Base-by-base conservation (phyloP, 1,284 basidiomycete genomes). In the Schizopora paradoxa region DNA sequence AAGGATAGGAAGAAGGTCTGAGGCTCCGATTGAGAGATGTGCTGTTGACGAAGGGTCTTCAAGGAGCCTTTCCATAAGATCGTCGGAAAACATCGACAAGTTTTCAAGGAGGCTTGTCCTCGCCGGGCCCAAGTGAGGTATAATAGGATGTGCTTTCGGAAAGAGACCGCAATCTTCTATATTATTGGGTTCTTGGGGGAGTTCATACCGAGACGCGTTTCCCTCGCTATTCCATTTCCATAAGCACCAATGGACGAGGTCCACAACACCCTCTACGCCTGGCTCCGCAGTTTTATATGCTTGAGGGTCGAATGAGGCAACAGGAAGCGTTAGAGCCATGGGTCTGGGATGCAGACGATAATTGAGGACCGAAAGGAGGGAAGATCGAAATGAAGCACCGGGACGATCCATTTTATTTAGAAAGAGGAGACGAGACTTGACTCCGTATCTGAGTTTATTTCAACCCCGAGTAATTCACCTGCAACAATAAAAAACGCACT, bases 371-470 rank as follows among this genome's bases (percentile, higher is more conserved):
- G 88, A 91, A 13, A 73, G 57, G 8, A 91, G 56, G 0, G 87
- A 89, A 1, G 78, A 72, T 41, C 72, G 70, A 50, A 91, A 79
- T 0, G 87, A 91, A 13, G 87, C 85, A 23, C 90, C 91, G 33
- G 86, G 74, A 35, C 90, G 78, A 61, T 94, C 90, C 31, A 93
- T 73, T 61, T 94, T 94, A 69, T 94, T 94, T 51, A 93, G 62
- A 61, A 93, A 92, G 54, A 92, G 69, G 43, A 94, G 74, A 37
- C 86, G 72, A 6, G 86, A 85, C 1, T 76, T 66, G 2, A 93
- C 90, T 23, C 73, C 74, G 62, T 93, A 91, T 55, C 88, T 90
- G 48, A n/a, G n/a, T n/a, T 29, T 26, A 14, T 33, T 13, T 49
- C 55, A 40, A 31, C 14, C 13, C 5, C 27, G 22, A 21, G 14